Evolutionary conservation across 1,284 basidiomycete species (phyloP).

Genomic region (Cutaneotrichosporon spelunceum): DNA sequence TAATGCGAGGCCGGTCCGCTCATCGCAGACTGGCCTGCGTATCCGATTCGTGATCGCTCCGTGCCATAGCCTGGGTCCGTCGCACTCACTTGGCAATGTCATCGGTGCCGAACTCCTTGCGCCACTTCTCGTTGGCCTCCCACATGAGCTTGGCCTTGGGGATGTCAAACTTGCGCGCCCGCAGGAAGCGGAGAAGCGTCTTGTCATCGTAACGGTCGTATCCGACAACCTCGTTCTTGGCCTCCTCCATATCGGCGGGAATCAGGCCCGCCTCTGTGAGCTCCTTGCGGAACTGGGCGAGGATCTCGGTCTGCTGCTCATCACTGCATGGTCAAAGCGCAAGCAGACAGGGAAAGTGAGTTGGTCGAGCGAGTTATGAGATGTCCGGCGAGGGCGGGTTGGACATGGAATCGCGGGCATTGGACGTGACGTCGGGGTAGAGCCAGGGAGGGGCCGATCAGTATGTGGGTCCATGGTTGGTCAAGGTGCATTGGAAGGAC

Average conservation of each 20-base stretch:
- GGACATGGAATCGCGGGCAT: not conserved
- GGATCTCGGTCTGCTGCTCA: slow-evolving; percentile 64
- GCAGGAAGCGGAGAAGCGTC: slow-evolving; percentile 77
- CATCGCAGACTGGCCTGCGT: not conserved
- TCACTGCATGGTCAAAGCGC: slow-evolving; percentile 40
- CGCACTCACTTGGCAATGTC: slow-evolving; percentile 71
- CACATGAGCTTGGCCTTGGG: slow-evolving; percentile 81
- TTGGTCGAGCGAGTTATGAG: not conserved
- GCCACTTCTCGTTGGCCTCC: slow-evolving; percentile 79
- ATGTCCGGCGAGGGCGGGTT: not conserved
- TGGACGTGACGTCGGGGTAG: not conserved
- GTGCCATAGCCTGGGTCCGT: not conserved
- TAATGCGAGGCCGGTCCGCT: not conserved
- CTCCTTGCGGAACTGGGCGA: slow-evolving; percentile 69
- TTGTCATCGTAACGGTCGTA: slow-evolving; percentile 75
- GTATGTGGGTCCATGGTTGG: not conserved
- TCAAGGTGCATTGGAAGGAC: not conserved
- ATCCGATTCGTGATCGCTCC: not conserved
- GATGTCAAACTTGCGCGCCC: slow-evolving; percentile 90
- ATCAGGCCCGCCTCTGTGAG: slow-evolving; percentile 52
- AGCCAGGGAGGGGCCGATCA: slow-evolving; percentile 2
- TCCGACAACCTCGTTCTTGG: slow-evolving; percentile 37
- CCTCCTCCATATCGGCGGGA: slow-evolving; percentile 40
- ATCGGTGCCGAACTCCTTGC: slow-evolving; percentile 82
- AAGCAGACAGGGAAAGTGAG: not conserved